Conservation (phyloP, 208 protist genomes). For the Trypanosoma scelopori region DNA sequence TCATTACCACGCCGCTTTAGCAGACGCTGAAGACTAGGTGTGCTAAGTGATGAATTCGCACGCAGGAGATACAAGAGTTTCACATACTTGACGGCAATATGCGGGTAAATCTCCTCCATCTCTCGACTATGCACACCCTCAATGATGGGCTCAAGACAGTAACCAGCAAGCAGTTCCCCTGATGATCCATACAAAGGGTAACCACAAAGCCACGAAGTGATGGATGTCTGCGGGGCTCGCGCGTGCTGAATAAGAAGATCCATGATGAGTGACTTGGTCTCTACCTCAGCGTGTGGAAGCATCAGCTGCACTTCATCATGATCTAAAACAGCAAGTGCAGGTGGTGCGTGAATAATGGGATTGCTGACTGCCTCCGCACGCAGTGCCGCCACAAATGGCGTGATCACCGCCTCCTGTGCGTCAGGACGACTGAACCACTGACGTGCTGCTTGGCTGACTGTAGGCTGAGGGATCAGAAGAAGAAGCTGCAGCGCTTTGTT, state of each 20-base stretch:
- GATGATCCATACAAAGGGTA: slow-evolving; percentile 28
- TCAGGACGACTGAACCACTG: slow-evolving; percentile 46
- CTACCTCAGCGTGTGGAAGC: slow-evolving; percentile 26
- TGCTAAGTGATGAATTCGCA: slow-evolving; percentile 58
- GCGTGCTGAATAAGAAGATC: slow-evolving; percentile 83
- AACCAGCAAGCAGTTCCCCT: slow-evolving; percentile 21
- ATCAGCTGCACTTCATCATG: slow-evolving; percentile 35
- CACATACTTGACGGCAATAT: slow-evolving; percentile 81
- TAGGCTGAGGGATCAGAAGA: slow-evolving; percentile 52
- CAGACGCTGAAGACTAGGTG: slow-evolving; percentile 40
- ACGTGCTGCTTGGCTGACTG: slow-evolving; percentile 47
- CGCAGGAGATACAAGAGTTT: slow-evolving; percentile 75
- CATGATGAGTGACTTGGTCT: slow-evolving; percentile 71
- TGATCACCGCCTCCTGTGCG: slow-evolving; percentile 37
- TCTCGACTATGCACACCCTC: slow-evolving; percentile 45
- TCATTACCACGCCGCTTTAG: slow-evolving; percentile 53
- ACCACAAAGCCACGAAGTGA: slow-evolving; percentile 34
- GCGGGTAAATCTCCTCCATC: slow-evolving; percentile 51
- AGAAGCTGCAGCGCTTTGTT: slow-evolving; percentile 64
- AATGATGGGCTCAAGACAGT: slow-evolving; percentile 62
- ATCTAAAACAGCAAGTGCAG: slow-evolving; percentile 69
- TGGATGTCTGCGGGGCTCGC: slow-evolving; percentile 19
- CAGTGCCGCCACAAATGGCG: slow-evolving; percentile 32
- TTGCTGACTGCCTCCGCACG: slow-evolving; percentile 19
- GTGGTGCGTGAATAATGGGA: slow-evolving; percentile 49